Base-by-base conservation (phyloP, 129 eudicot species). In the Flaveria ramosissima region DNA sequence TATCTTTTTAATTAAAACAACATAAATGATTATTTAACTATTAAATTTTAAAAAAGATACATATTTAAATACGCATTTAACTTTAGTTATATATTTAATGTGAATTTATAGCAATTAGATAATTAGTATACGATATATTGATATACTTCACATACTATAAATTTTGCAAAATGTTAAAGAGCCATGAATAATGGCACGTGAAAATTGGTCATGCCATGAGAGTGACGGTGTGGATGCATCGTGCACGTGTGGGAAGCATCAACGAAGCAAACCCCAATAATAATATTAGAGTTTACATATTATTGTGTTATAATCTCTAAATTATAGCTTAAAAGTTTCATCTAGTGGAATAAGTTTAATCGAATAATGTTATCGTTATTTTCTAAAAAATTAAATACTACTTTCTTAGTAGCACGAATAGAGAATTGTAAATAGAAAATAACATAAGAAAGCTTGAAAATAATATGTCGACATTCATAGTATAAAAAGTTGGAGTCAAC, bases 191-290 rank as follows among this genome's bases (percentile, higher is more conserved):
- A 62, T 71, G 66, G 45, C 78, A 79, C 78, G 67, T 79, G 41
- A 36, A 36, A 36, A 36, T 36, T 36, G 41, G 41, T 36, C 41
- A 36, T 36, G 41, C 41, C 41, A 36, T 0, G 41, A 36, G 82
- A 60, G 63, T 70, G 71, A 61, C 70, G 72, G 82, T 79, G 76
- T 47, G 19, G 26, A 32, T 51, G 53, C 63, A 23, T 24, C 23
- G 48, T 62, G 77, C 80, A 76, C 82, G 83, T 79, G 83, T 12
- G 68, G 14, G 78, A 62, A 79, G 65, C 77, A 79, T 79, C 73
- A 50, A 50, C 50, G 78, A 79, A 71, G 53, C 71, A 50, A 39
- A 12, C 67, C 48, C 21, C 7, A 0, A 71, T 30, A 30, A 64
- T 26, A 26, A 11, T 13, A 24, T 61, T 23, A 8, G 30, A 13